Evolutionary conservation across 1,284 basidiomycete species (phyloP), one percentile per base, ranked within the genome.

Genomic region (Neotropicomus parvogracilis): DNA sequence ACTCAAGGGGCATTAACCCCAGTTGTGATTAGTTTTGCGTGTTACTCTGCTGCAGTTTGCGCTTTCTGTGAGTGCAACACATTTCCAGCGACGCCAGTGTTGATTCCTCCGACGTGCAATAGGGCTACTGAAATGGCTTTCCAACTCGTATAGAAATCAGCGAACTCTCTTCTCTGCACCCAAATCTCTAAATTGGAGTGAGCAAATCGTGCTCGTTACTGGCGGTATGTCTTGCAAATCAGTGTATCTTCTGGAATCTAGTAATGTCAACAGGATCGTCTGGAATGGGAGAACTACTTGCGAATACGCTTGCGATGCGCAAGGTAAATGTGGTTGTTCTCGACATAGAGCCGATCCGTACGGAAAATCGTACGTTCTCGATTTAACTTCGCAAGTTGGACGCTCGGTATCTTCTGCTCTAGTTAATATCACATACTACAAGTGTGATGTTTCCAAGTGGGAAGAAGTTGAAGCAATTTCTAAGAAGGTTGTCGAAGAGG

Each of bases 381-480:
- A 20, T 19, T 36, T 39, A 4, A 26, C 51, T 19, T 36, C 32
- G 19, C 19, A 3, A 27, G 21, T 37, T 40, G 13, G 14, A 26
- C 16, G 10, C 50, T 45, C 51, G 49, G 32, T 31, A 20, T 40
- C 24, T 34, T 29, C 16, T 26, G 17, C 19, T 41, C 28, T 50
- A 91, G 90, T 84, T 59, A 88, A 88, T 53, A 84, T 91, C 60
- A 70, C 74, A 1, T 95, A 84, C 69, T 91, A 90, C 65, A 79
- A 86, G 60, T 95, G 93, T 58, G 91, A 97, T 63, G 82, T 97
- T n/a, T 88, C 91, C 0, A 83, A 90, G 52, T 88, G 82, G 78
- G 81, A 87, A 45, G 81, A 88, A 56, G 91, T 97, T 2, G 73
- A 88, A 50, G 75, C 73, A 0, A 79, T 86, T 0, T 80, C 90